Conservation (phyloP, 352 stramenopile species). For the Albugo laibachii region DNA sequence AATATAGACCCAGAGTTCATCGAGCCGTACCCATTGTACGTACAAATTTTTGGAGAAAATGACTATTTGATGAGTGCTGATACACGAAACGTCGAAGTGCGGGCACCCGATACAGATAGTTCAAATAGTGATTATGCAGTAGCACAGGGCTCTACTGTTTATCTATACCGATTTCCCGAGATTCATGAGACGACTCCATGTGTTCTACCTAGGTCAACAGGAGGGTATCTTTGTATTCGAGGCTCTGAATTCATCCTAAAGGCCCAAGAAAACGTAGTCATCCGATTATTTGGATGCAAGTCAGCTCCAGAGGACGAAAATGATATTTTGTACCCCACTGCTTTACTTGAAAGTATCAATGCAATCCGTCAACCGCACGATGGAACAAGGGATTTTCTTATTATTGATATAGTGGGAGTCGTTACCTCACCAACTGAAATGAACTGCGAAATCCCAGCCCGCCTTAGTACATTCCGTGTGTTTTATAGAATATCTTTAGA, state of each 20-base stretch:
- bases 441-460: conserved; percentile 18
- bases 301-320: neutral
- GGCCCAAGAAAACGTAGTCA: conserved; percentile 9
- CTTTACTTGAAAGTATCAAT: conserved; percentile 18
- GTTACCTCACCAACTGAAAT: conserved; percentile 21
- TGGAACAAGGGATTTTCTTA: conserved; percentile 16
- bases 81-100: too few relatives aligned
- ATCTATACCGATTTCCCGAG: conserved; percentile 22
- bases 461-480: conserved; percentile 33
- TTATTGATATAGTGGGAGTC: conserved; percentile 17
- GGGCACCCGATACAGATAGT: too few relatives aligned
- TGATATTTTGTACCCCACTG: neutral
- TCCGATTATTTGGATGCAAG: conserved; percentile 27
- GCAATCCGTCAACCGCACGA: conserved; percentile 8
- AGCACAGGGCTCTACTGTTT: conserved; percentile 1
- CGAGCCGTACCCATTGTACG: too few relatives aligned
- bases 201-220: conserved; percentile 31
- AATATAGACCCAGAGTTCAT: too few relatives aligned
- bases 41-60: too few relatives aligned
- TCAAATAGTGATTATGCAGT: too few relatives aligned
- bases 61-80: too few relatives aligned
- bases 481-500: conserved; percentile 48
- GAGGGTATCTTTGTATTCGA: conserved; percentile 23
- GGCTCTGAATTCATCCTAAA: conserved; percentile 22
- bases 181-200: conserved; percentile 19